Conservation (phyloP, 306 rosid genomes). For the Casuarina cunninghamiana region DNA sequence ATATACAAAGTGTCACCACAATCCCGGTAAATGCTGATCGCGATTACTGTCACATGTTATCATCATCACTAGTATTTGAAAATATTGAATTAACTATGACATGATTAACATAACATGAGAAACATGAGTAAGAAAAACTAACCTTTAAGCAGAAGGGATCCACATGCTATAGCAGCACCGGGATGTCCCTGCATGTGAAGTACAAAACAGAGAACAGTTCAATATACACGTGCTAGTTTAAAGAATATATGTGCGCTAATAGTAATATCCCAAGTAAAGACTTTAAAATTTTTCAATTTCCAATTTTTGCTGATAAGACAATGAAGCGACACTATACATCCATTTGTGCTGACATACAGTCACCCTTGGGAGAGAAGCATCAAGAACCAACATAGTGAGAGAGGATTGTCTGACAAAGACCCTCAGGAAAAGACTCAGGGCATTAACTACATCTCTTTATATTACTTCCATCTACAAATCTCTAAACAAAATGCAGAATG, state of each 20-base stretch:
- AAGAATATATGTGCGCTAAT: not conserved
- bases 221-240: no score
- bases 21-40: not conserved
- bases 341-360: not conserved
- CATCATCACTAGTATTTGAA: not conserved
- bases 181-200: constrained; percentile 69
- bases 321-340: not conserved
- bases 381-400: not conserved
- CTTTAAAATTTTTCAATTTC: not conserved
- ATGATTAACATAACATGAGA: constrained; percentile 9
- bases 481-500: not conserved
- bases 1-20: not conserved
- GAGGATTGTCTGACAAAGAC: not conserved
- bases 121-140: constrained; percentile 22
- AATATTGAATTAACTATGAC: not conserved
- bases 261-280: not conserved
- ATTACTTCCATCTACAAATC: not conserved
- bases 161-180: constrained; percentile 90
- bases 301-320: constrained; percentile 7
- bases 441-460: not conserved
- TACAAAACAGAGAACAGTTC: not conserved
- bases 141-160: constrained; percentile 95
- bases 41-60: not conserved
- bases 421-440: not conserved
- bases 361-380: not conserved